Base-by-base conservation (phyloP, 192 early-diverging fungal genomes). In the Chytriomyces sp. region DNA sequence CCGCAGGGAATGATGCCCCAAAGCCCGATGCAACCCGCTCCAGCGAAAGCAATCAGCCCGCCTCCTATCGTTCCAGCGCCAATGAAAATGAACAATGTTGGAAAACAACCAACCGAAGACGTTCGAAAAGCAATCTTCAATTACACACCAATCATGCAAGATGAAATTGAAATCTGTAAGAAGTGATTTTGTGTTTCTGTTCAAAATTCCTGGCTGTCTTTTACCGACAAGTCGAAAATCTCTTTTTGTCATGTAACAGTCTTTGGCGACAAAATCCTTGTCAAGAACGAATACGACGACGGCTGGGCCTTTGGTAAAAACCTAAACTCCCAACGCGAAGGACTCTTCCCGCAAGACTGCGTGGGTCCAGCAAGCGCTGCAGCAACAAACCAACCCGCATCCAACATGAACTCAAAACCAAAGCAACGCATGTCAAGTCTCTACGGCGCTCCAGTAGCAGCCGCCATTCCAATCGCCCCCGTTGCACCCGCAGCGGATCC, bases 221-320 rank as follows among this genome's bases (percentile, higher is more conserved):
- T 18, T 53, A 18, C 8, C 18, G 18, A 53, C 18, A 53, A 35
- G 50, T 53, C 50, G 50, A 18, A 53, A 35, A 57, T 10, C 18
- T 10, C 50, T 53, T 53, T 18, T 53, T 18, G 50, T 18, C 50
- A 53, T 53, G 50, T 53, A 53, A 1, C 50, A 68, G 66, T 13
- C 23, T 16, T 73, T 73, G 71, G 71, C 45, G 71, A 73, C 5
- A 11, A 48, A 5, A 57, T 73, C 44, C 71, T 18, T 5, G 50
- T 73, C 45, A 73, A 60, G 35, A 24, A 73, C 23, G 50, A 73
- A 46, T 73, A 43, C 5, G 71, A 73, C 5, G 86, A 87, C 75
- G 83, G 86, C 48, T 88, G 86, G 86, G 82, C 78, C 20, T 80
- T 64, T 61, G 86, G 86, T 16, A 69, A 76, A 48, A 86, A 86